phyloP scores from a whole-genome alignment of 2,329 filamentous ascomycete genomes.

The Dactylellina cionopaga region DNA sequence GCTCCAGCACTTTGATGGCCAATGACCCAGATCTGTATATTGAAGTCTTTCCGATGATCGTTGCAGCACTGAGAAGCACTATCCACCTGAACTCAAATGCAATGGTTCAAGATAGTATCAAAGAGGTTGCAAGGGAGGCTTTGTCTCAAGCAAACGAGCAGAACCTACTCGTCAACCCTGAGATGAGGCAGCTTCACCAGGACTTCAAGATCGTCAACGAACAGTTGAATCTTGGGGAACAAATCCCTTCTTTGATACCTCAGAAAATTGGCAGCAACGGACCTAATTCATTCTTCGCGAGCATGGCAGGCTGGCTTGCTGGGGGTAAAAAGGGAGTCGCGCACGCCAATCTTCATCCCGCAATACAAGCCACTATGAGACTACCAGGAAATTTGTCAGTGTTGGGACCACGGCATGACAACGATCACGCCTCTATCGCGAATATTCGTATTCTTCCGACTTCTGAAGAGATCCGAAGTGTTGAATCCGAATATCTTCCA shows the following conservation, averaged over 20 bases:
- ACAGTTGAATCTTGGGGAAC: constrained; percentile 55
- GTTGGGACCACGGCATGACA: constrained; percentile 57
- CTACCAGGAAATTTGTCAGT: constrained; percentile 56
- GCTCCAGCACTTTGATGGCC: constrained; percentile 32
- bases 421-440: constrained; percentile 57
- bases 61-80: constrained; percentile 29
- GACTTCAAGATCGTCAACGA: constrained; percentile 53
- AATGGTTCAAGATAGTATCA: constrained; percentile 53
- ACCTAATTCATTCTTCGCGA: constrained; percentile 15
- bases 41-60: constrained; percentile 40
- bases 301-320: constrained; percentile 11
- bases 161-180: constrained; percentile 49
- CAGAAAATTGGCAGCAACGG: constrained; percentile 1
- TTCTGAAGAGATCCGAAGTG: constrained; percentile 57
- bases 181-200: constrained; percentile 51
- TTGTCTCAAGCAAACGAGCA: constrained; percentile 52
- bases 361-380: constrained; percentile 50
- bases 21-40: constrained; percentile 16
- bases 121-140: constrained; percentile 52
- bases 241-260: constrained; percentile 53
- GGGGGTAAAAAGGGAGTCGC: constrained; percentile 2
- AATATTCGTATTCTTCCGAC: constrained; percentile 59
- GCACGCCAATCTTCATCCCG: constrained; percentile 15
- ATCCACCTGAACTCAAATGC: constrained; percentile 56
- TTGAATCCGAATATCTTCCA: constrained; percentile 54